A percentile compares a stretch with the other conserved stretches of the same genome.
phyloP scores from a whole-genome alignment of 169 alveolate species.

The Theileria parva region DNA sequence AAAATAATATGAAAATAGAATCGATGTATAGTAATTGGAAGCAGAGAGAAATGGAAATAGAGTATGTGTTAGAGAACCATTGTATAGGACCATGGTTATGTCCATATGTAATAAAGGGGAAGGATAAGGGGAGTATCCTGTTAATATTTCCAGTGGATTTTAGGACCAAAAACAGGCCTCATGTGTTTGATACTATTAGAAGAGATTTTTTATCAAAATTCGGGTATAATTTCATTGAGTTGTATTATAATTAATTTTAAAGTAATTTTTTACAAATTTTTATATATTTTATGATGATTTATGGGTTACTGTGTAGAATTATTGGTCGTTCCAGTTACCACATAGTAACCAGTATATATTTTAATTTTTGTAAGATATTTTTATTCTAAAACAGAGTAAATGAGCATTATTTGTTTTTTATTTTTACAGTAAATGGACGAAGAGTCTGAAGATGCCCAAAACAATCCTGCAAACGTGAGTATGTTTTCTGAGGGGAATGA shows the following conservation, averaged over 20 bases:
- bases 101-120: conserved; percentile 19
- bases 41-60: conserved; percentile 7
- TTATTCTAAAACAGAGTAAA: neutral
- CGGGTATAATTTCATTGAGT: conserved; percentile 21
- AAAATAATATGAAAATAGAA: neutral
- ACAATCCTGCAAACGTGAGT: neutral
- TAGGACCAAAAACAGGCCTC: neutral
- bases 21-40: conserved; percentile 14
- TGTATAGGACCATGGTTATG: conserved; percentile 58
- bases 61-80: conserved; percentile 13
- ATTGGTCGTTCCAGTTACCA: neutral
- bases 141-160: conserved; percentile 4
- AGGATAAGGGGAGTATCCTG: neutral
- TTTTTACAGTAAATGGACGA: conserved; percentile 11
- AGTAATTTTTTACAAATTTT: neutral
- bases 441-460: neutral
- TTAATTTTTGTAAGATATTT: neutral
- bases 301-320: neutral
- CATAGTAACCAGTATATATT: neutral
- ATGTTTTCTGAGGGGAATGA: conserved; percentile 9
- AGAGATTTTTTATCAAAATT: conserved; percentile 19
- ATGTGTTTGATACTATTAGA: conserved; percentile 6
- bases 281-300: no score
- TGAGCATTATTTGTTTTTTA: neutral
- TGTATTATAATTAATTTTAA: conserved; percentile 9